These are phyloP conservation scores for Hansenula sp. DNA, from an alignment of 1,139 yeast genomes.

Conservation along the genomic window DNA sequence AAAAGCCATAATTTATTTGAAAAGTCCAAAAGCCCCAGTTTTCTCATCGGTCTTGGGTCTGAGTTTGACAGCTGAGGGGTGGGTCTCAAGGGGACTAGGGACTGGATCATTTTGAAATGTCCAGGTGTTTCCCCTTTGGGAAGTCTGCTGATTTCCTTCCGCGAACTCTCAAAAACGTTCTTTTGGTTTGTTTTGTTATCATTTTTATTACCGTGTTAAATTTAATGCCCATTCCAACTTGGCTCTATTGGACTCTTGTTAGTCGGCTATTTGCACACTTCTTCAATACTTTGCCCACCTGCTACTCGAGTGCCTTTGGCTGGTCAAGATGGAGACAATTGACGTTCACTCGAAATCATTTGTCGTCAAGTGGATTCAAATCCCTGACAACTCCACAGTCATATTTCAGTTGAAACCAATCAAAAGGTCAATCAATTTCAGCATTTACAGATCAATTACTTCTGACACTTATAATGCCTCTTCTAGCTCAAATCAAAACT, in stretches of 20 bases:
- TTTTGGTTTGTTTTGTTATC: too few species aligned
- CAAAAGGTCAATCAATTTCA: constrained; percentile 65
- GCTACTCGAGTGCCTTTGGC: not conserved
- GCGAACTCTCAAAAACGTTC: not conserved
- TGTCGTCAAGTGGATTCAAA: constrained; percentile 86
- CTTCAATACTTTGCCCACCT: not conserved
- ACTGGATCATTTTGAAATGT: too few species aligned
- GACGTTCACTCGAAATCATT: constrained; percentile 89
- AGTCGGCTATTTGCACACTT: too few species aligned
- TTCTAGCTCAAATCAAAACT: constrained; percentile 7
- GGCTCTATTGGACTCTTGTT: too few species aligned
- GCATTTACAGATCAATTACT: constrained; percentile 30
- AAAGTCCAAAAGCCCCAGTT: too few species aligned
- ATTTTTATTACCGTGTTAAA: too few species aligned
- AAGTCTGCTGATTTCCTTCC: not conserved
- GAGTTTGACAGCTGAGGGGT: too few species aligned
- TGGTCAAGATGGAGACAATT: constrained; percentile 65
- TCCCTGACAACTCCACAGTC: constrained; percentile 61
- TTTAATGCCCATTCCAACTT: not conserved
- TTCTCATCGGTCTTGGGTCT: too few species aligned
- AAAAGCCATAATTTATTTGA: too few species aligned
- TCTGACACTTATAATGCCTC: constrained; percentile 17
- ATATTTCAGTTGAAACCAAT: constrained; percentile 83
- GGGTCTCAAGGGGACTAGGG: not conserved
- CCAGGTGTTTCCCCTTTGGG: not conserved